Evolutionary conservation across 208 protist species (phyloP), one percentile per base, ranked within the genome.

Genomic region (Leptomonas pyrrhocoris): DNA sequence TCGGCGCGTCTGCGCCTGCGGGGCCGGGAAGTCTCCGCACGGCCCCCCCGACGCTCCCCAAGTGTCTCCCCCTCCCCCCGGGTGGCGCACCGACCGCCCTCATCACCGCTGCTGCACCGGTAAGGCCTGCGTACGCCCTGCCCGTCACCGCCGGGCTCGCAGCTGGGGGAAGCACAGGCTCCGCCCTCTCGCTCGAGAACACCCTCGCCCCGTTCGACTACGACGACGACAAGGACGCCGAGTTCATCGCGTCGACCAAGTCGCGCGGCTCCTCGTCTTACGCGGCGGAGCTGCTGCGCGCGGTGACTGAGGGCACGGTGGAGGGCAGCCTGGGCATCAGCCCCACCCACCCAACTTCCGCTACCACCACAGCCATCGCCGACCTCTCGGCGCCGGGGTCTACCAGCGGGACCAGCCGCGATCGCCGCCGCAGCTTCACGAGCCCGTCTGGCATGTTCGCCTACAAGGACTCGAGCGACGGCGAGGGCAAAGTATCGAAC

Each of bases 381-480:
- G 18, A 3, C 7, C 25, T 15, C 15, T 15, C 42, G 13, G 21
- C 42, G 2, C 42, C 18, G 28, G 19, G 25, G 0, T 21, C 57
- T 1, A 38, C 42, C 0, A 63, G 15, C 3, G 57, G 12, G 27
- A 30, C 36, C 42, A 63, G 48, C 23, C 48, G 61, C 25, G 36
- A 21, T n/a, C 61, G 61, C 15, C 61, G 61, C 34, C 46, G 61
- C 48, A 67, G 49, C 23, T 21, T 67, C 21, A 67, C 61, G 2
- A 48, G 61, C 13, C 61, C 61, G 1, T 67, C 61, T 4, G 36
- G 61, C 48, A 55, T 67, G 34, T 36, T 67, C 23, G 23, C 48
- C 9, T 48, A 46, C 13, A 50, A 48, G 34, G 61, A 67, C 21
- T 57, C 36, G 34, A 67, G 61, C 19, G 61, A 67, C 23, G 48